Evolutionary conservation across 2,329 filamentous ascomycete species (phyloP).

Genomic region (Microcera coccophila): DNA sequence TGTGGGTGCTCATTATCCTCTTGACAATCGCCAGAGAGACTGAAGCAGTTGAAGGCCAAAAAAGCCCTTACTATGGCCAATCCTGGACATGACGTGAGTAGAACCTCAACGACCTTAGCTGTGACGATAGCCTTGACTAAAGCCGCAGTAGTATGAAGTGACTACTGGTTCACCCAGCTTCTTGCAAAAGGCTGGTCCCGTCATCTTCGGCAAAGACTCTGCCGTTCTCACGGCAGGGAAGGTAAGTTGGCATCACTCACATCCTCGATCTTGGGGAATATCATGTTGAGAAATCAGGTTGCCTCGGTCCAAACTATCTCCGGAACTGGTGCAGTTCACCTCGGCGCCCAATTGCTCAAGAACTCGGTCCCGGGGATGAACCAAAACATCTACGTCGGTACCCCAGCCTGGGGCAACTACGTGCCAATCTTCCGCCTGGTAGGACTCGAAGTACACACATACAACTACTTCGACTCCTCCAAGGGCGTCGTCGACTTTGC

Average conservation of each 20-base stretch:
- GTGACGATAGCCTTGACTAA: too few relatives aligned
- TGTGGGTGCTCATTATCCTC: neutral
- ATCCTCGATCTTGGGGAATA: neutral
- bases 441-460: constrained; percentile 27
- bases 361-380: constrained; percentile 18
- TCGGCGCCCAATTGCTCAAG: constrained; percentile 30
- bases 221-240: constrained; percentile 2
- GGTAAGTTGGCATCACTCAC: constrained; percentile 4
- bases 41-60: constrained; percentile 21
- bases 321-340: constrained; percentile 35
- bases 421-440: constrained; percentile 29
- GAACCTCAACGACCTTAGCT: too few relatives aligned
- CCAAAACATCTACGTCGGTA: constrained; percentile 26
- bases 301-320: constrained; percentile 38
- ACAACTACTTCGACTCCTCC: constrained; percentile 28
- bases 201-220: constrained; percentile 29
- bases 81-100: constrained; percentile 26
- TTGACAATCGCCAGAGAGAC: neutral
- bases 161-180: constrained; percentile 33
- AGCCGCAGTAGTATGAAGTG: constrained; percentile 28
- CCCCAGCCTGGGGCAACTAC: constrained; percentile 32
- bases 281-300: constrained; percentile 9
- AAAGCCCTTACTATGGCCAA: constrained; percentile 14
- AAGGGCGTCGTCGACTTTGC: constrained; percentile 26
- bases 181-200: constrained; percentile 24